phyloP scores from a whole-genome alignment of 768 basidiomycete genomes.

The Lactarius hatsudake region DNA sequence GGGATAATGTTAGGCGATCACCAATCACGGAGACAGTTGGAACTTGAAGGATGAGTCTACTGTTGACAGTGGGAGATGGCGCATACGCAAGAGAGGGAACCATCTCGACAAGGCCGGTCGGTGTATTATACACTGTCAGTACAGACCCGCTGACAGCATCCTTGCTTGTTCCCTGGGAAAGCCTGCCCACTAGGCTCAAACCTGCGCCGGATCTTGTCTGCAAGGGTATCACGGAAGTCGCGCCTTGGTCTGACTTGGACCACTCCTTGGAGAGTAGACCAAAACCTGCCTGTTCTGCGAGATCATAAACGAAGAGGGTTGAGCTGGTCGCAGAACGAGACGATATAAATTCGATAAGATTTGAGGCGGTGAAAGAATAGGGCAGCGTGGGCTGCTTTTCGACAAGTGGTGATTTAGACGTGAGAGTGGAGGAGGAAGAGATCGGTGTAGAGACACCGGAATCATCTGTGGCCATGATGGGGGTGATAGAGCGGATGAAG shows the following conservation, averaged over 20 bases:
- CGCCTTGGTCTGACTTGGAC: constrained; percentile 42
- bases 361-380: constrained; percentile 50
- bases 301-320: constrained; percentile 75
- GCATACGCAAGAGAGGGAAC: constrained; percentile 72
- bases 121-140: constrained; percentile 79
- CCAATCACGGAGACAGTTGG: constrained; percentile 68
- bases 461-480: constrained; percentile 31
- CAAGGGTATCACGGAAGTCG: constrained; percentile 59
- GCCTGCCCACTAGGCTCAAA: constrained; percentile 68
- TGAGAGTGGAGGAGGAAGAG: constrained; percentile 38
- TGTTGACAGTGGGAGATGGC: constrained; percentile 56
- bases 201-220: constrained; percentile 88
- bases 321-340: constrained; percentile 57
- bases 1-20: constrained; percentile 65
- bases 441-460: constrained; percentile 34
- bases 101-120: constrained; percentile 82
- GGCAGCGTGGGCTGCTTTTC: constrained; percentile 26
- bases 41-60: constrained; percentile 80
- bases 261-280: constrained; percentile 69
- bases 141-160: constrained; percentile 58
- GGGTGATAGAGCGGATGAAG: not conserved
- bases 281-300: constrained; percentile 82
- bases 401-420: constrained; percentile 34
- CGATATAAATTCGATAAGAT: constrained; percentile 64
- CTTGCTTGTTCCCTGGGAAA: constrained; percentile 76